Base-by-base conservation (phyloP, 306 rosid genomes). In the Delonix regia region DNA sequence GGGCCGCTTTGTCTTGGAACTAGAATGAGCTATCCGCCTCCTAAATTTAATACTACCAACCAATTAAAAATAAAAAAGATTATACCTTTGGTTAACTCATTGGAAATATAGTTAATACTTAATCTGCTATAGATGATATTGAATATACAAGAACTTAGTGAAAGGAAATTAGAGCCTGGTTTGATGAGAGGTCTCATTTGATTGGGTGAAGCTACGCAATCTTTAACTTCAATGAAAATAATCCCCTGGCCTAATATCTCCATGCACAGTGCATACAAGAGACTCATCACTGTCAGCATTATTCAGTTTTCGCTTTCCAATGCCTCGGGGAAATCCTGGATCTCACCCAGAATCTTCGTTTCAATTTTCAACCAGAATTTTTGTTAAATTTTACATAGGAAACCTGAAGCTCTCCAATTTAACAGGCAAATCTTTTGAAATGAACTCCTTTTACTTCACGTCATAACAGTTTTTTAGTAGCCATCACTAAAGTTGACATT, bases 91-190 rank as follows among this genome's bases (percentile, higher is more conserved):
- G n/a, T n/a, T n/a, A n/a, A n/a, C n/a, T n/a, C n/a, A n/a, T n/a
- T n/a, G n/a, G n/a, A n/a, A n/a, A n/a, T 53, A 53, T 53, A 24
- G 22, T 6, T 18, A 6, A 6, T 24, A 52, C 0, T 52, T 12
- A 55, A 21, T 55, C 61, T 3, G 30, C 61, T 9, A 6, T 7
- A 2, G 9, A 25, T 5, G n/a, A 27, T 13, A n/a, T 94, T 94
- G 92, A 94, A 94, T 42, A 81, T 84, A 36, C 97, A 89, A 78
- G 97, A 92, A 47, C 88, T 97, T 92, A 87, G 69, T 22, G 49
- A 51, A 59, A 51, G 60, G 71, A 44, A 83, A 73, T 25, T 18
- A 39, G 77, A 30, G 79, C 44, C 21, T 62, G 60, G 33, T 14
- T 70, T 22, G 33, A 30, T 4, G 22, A 28, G 38, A 67, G 44